phyloP scores from a whole-genome alignment of 1,139 yeast genomes.

The Citeromyces siamensis region DNA sequence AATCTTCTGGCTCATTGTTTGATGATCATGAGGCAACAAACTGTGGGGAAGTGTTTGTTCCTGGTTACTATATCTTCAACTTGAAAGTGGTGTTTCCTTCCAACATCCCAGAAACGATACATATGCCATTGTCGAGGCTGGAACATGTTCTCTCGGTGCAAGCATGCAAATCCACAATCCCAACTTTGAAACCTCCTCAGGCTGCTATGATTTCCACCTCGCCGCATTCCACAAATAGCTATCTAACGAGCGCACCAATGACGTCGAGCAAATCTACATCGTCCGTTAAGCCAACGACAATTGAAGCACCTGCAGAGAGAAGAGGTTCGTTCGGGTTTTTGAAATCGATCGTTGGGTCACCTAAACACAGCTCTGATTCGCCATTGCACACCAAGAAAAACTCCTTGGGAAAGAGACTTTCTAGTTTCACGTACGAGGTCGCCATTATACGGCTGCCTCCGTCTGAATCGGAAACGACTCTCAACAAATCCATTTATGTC shows the following conservation, averaged over 20 bases:
- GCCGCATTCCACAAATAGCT: slow-evolving; percentile 9
- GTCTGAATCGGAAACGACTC: slow-evolving; percentile 55
- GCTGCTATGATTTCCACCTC: slow-evolving; percentile 18
- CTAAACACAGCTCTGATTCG: slow-evolving; percentile 1
- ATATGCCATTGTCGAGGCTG: slow-evolving; percentile 39
- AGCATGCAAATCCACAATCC: slow-evolving; percentile 15
- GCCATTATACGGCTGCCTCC: slow-evolving; percentile 75
- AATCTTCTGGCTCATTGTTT: slow-evolving; percentile 5
- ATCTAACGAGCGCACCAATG: not conserved
- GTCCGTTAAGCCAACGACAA: not conserved
- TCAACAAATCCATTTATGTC: slow-evolving; percentile 74
- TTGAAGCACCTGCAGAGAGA: not conserved
- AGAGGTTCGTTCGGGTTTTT: slow-evolving; percentile 4
- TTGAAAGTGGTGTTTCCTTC: slow-evolving; percentile 63
- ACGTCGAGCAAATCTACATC: not conserved
- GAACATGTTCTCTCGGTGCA: slow-evolving; percentile 21
- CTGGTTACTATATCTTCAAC: slow-evolving; percentile 75
- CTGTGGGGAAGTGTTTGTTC: slow-evolving; percentile 24
- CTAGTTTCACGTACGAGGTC: slow-evolving; percentile 23
- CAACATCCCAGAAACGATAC: slow-evolving; percentile 58
- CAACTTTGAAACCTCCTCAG: slow-evolving; percentile 17
- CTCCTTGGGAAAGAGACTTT: not conserved
- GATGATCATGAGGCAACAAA: not conserved
- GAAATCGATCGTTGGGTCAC: not conserved
- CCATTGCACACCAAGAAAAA: not conserved